These are phyloP conservation scores for Epichloe bromicola DNA, from an alignment of 2,329 filamentous ascomycete genomes.

Conservation along the genomic window DNA sequence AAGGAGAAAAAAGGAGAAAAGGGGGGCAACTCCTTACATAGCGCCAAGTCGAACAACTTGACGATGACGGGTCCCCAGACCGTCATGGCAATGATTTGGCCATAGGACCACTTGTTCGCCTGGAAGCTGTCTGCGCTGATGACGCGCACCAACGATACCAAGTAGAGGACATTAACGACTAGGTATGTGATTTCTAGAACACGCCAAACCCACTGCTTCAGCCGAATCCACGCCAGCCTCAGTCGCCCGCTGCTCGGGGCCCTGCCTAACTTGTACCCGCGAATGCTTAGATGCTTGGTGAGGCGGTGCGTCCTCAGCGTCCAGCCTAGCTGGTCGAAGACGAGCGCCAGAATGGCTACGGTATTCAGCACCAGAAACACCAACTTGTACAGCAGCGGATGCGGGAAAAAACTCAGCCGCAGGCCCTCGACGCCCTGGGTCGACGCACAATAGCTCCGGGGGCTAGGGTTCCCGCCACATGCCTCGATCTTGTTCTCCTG, in stretches of 20 bases:
- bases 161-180: constrained; percentile 25
- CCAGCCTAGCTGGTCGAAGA: constrained; percentile 23
- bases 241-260: constrained; percentile 17
- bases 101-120: constrained; percentile 23
- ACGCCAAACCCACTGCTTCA: constrained; percentile 22
- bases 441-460: constrained; percentile 24
- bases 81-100: constrained; percentile 26
- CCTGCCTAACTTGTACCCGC: constrained; percentile 19
- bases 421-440: constrained; percentile 21
- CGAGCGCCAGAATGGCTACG: constrained; percentile 21
- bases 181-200: constrained; percentile 23
- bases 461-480: constrained; percentile 26
- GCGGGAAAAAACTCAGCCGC: constrained; percentile 24
- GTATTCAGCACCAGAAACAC: constrained; percentile 24
- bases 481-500: constrained; percentile 18
- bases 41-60: constrained; percentile 23
- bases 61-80: constrained; percentile 28
- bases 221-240: constrained; percentile 15
- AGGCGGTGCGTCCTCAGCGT: constrained; percentile 22
- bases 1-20: rapidly evolving
- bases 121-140: constrained; percentile 23
- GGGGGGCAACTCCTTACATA: constrained; percentile 16
- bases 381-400: constrained; percentile 25
- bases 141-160: constrained; percentile 23
- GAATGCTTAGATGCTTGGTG: constrained; percentile 18